Evolutionary conservation across 2,329 filamentous ascomycete genomes (phyloP), one percentile per base, ranked within the genome.

Genomic region (Rhinocladiella similis): DNA sequence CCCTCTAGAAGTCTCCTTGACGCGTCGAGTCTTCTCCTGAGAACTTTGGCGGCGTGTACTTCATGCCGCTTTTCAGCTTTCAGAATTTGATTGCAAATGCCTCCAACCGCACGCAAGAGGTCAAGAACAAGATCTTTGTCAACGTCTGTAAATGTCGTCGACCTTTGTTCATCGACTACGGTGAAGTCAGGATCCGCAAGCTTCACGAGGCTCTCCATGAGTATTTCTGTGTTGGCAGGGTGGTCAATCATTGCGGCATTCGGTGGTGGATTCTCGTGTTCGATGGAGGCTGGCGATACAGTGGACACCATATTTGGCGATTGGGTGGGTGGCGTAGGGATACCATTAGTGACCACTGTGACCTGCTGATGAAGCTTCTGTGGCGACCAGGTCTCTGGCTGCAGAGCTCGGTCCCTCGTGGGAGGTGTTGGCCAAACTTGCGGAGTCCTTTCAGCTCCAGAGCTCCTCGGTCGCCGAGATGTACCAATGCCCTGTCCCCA

Each of bases 1-100:
- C 89, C 90, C 63, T 93, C 89, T 27, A 96, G 76, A 3, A 90
- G 81, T 50, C 83, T 80, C 57, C 86, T 84, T 4, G 91, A 91
- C 50, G 85, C 83, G 63, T 95, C 90, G 49, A 96, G 80, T 63
- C 88, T 80, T 61, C 88, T 78, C 57, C 90, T 79, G 70, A 89
- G 85, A 57, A 87, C 78, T 53, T 85, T 79, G 48, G 57, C 63
- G 80, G 81, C 56, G 88, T 86, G 47, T 81, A 76, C 36, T 61
- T 85, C 78, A 56, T 85, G 76, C 57, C 86, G 78, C 71, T 85
- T 84, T 63, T 83, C 77, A 48, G 64, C 79, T 79, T 56, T 80
- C 73, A 62, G 74, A 70, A 72, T 22, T 68, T 66, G 66, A 83
- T 81, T 57, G 84, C 80, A 82, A 4, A 83, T 79, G 51, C 73